phyloP scores from a whole-genome alignment of 257 asterid genomes.

The Handroanthus guayacan region DNA sequence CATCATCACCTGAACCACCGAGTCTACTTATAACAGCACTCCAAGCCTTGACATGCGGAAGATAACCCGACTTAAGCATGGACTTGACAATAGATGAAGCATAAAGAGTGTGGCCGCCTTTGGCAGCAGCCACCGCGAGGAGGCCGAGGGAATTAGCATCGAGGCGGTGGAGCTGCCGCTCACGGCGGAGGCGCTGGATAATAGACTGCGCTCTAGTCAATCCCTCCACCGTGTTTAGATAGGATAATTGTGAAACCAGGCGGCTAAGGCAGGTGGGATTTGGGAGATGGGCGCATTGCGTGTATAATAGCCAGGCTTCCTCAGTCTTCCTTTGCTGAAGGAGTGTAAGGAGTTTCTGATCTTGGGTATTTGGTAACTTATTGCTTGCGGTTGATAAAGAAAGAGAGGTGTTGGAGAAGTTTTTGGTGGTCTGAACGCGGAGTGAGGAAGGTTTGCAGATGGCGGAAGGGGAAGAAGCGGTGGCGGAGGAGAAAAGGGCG shows the following conservation, averaged over 20 bases:
- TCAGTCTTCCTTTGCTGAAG: constrained; percentile 83
- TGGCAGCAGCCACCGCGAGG: constrained; percentile 89
- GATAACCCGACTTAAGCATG: constrained; percentile 89
- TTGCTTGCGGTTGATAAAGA: constrained; percentile 34
- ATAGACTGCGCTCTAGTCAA: constrained; percentile 80
- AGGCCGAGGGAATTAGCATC: constrained; percentile 95
- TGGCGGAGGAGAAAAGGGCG: constrained; percentile 39
- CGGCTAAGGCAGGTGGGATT: constrained; percentile 92
- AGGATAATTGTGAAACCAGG: constrained; percentile 77
- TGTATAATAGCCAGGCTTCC: constrained; percentile 80
- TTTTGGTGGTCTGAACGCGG: constrained; percentile 46
- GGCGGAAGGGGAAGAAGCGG: constrained; percentile 39
- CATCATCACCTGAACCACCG: constrained; percentile 78
- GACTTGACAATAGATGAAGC: constrained; percentile 85
- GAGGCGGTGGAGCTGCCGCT: constrained; percentile 85
- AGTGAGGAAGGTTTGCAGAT: constrained; percentile 47
- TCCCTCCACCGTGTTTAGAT: constrained; percentile 67
- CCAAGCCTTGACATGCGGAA: constrained; percentile 97
- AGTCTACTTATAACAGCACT: constrained; percentile 88
- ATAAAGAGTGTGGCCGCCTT: constrained; percentile 84
- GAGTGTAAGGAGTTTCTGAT: constrained; percentile 65
- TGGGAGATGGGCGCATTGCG: constrained; percentile 63
- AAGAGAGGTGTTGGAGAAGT: constrained; percentile 45
- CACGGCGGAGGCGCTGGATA: constrained; percentile 81
- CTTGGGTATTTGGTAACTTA: constrained; percentile 46